Evolutionary conservation across 139 green algal species (phyloP).

Genomic region (Nannochloris sp.): DNA sequence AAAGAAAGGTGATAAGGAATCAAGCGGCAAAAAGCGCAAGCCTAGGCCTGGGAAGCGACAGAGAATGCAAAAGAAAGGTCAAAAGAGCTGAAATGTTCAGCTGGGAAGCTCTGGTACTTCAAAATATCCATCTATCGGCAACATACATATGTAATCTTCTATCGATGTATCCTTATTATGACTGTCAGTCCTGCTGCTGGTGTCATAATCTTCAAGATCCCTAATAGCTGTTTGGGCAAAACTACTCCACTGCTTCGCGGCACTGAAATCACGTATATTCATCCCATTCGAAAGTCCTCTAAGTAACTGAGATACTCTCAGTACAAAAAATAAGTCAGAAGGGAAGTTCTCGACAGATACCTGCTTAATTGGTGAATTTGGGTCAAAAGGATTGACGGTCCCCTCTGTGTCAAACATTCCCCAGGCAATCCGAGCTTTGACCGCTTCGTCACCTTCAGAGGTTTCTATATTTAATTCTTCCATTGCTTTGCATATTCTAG

Average conservation of each 20-base stretch:
- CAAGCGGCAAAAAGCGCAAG: not conserved
- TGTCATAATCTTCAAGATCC: conserved; percentile 6
- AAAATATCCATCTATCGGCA: not conserved
- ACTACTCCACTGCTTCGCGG: conserved; percentile 59
- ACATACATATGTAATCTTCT: not conserved
- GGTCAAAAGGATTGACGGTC: conserved; percentile 79
- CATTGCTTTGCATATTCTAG: conserved; percentile 36
- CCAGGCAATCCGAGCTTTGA: conserved; percentile 62
- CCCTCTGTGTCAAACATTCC: conserved; percentile 93
- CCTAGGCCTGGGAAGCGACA: not conserved
- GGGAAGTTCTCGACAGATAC: conserved; percentile 79
- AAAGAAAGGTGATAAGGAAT: not conserved
- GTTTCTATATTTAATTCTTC: conserved; percentile 57
- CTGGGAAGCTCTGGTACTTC: not conserved
- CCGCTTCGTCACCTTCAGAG: conserved; percentile 33
- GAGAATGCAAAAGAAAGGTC: not conserved
- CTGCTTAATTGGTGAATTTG: conserved; percentile 74
- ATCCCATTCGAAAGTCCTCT: conserved; percentile 73
- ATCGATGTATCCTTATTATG: not conserved
- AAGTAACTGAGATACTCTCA: conserved; percentile 81
- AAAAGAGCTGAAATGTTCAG: not conserved
- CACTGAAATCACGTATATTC: conserved; percentile 68
- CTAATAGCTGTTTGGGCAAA: conserved; percentile 47
- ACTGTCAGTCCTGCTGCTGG: not conserved
- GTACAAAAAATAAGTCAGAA: conserved; percentile 91